Evolutionary conservation across 176 grass and related monocot genomes (phyloP).

Genomic region (Avena sativa): DNA sequence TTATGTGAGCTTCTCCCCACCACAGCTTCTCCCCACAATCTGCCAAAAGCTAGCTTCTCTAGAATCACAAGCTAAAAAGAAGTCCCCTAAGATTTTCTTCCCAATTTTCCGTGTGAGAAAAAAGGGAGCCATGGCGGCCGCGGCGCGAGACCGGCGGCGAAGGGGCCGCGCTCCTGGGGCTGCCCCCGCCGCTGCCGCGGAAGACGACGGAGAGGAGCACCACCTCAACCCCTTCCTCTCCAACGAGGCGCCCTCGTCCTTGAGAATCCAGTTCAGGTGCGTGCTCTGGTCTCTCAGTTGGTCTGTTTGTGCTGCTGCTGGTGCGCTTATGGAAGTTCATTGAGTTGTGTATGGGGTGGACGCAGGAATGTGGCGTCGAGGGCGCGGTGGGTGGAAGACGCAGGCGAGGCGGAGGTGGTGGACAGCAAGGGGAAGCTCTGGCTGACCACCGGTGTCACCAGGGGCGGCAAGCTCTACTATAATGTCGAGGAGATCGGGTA

Average conservation of each 20-base stretch:
- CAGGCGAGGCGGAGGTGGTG: constrained; percentile 66
- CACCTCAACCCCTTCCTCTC: constrained; percentile 62
- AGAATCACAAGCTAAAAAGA: too few species aligned
- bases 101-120: background rate
- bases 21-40: too few species aligned
- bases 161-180: background rate
- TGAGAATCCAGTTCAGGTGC: constrained; percentile 57
- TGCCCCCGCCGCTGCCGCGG: background rate
- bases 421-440: constrained; percentile 85
- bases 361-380: constrained; percentile 66
- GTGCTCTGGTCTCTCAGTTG: background rate
- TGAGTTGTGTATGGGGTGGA: background rate
- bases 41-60: too few species aligned
- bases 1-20: too few species aligned
- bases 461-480: constrained; percentile 68
- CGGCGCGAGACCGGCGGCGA: background rate
- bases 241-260: background rate
- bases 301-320: background rate
- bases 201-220: constrained; percentile 59
- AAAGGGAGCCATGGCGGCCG: background rate
- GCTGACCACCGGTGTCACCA: constrained; percentile 65
- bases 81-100: too few species aligned
- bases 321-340: background rate
- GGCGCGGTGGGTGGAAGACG: constrained; percentile 72
- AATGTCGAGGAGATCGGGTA: constrained; percentile 92